A percentile compares a stretch with the other conserved stretches of the same genome.
Evolutionary conservation across 1,284 basidiomycete genomes (phyloP).

Genomic region (Cutaneotrichosporon cavernicola): DNA sequence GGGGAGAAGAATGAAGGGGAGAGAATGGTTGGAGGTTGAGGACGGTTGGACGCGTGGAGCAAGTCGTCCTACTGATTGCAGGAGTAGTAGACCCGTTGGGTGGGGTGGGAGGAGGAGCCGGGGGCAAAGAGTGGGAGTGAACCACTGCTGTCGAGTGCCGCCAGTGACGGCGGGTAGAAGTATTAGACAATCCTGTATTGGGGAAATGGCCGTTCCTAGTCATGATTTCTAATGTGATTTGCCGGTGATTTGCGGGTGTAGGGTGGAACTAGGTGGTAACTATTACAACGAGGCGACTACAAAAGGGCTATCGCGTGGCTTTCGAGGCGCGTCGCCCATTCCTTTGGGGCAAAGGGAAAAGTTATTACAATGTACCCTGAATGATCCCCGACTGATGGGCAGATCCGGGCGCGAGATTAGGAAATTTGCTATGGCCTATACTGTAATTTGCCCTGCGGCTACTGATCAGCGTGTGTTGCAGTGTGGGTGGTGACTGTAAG

Average conservation of each 20-base stretch:
- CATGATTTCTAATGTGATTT: neutral
- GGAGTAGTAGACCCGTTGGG: neutral
- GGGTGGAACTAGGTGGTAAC: neutral
- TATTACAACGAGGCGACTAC: neutral
- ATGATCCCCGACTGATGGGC: conserved; percentile 1
- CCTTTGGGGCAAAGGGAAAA: conserved; percentile 2
- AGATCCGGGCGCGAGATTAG: neutral
- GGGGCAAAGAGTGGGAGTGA: neutral
- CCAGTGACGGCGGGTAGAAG: neutral
- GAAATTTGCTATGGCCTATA: neutral
- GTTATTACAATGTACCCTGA: neutral
- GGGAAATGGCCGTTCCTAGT: neutral
- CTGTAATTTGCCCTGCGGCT: neutral
- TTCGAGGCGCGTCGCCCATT: neutral
- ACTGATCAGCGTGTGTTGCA: neutral
- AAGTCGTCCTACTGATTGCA: neutral
- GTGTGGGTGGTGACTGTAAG: neutral
- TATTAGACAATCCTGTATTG: neutral
- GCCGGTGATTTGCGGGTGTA: neutral
- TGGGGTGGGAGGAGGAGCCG: neutral
- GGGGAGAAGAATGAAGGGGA: neutral
- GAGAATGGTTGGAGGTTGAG: neutral
- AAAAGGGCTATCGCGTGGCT: neutral
- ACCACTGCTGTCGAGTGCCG: neutral
- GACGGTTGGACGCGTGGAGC: neutral